Percentiles rank a stretch among this genome's conserved stretches.
These are phyloP conservation scores for Thielaviopsis punctulata DNA, from an alignment of 2,329 filamentous ascomycete genomes.

Conservation along the genomic window DNA sequence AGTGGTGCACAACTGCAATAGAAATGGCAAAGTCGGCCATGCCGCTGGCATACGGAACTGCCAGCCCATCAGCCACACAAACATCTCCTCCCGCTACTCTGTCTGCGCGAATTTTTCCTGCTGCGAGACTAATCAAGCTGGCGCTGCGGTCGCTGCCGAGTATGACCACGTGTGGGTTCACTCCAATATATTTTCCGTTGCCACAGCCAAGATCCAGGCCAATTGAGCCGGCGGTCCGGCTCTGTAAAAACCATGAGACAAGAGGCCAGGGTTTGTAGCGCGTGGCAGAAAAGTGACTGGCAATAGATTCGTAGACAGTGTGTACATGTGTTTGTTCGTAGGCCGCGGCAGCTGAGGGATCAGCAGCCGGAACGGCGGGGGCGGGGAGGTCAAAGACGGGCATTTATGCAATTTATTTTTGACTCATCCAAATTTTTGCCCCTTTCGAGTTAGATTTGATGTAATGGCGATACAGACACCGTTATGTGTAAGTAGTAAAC, in stretches of 20 bases:
- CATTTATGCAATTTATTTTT: too few relatives aligned
- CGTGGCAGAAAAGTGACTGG: conserved; percentile 67
- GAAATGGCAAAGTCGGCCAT: conserved; percentile 70
- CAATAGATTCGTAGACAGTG: conserved; percentile 75
- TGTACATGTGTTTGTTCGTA: conserved; percentile 88
- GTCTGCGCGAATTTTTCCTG: conserved; percentile 19
- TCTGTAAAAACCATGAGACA: conserved; percentile 59
- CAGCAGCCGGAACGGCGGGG: background rate
- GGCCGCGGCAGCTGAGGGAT: conserved; percentile 21
- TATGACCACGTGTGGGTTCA: conserved; percentile 63
- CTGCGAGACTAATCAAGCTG: conserved; percentile 58
- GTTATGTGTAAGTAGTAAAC: background rate
- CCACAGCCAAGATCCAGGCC: conserved; percentile 89
- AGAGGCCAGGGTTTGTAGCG: conserved; percentile 82
- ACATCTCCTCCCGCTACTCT: conserved; percentile 38
- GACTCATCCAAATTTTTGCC: too few relatives aligned
- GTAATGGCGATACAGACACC: background rate
- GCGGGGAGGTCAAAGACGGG: background rate
- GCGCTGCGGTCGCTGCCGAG: conserved; percentile 67
- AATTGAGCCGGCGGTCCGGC: conserved; percentile 49
- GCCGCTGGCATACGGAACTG: conserved; percentile 54
- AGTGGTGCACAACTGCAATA: conserved; percentile 86
- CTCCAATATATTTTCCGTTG: conserved; percentile 84
- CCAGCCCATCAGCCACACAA: conserved; percentile 65
- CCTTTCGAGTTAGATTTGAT: too few relatives aligned